These are phyloP conservation scores for Pseudogymnoascus sp. DNA, from an alignment of 2,329 filamentous ascomycete genomes.

Conservation along the genomic window DNA sequence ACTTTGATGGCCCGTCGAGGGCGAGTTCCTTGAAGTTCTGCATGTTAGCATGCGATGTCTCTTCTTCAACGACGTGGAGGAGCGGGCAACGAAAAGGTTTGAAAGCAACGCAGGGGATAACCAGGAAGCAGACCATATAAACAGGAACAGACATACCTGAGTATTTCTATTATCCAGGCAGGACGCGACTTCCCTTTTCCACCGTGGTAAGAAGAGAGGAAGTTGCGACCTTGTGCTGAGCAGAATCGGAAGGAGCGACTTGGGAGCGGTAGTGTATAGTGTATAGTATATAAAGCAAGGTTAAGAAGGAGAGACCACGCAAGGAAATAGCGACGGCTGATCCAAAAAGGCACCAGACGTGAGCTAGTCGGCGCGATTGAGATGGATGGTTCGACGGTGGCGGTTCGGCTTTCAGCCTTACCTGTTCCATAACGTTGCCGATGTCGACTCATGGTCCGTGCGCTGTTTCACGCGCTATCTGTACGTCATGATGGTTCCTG, in stretches of 20 bases:
- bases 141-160: slow-evolving; percentile 8
- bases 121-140: slow-evolving; percentile 6
- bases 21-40: neutral
- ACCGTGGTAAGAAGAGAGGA: slow-evolving; percentile 3
- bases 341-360: neutral
- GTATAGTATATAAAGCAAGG: neutral
- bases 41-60: neutral
- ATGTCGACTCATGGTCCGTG: neutral
- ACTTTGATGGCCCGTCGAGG: slow-evolving; percentile 8
- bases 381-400: slow-evolving; percentile 2
- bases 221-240: slow-evolving; percentile 4
- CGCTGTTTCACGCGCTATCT: neutral
- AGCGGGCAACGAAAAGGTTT: neutral
- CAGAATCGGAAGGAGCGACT: neutral
- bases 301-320: neutral
- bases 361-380: slow-evolving; percentile 8
- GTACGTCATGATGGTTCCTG: slow-evolving; percentile 1
- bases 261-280: neutral
- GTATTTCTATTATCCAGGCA: slow-evolving; percentile 8
- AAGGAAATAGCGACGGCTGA: neutral
- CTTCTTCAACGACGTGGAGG: neutral
- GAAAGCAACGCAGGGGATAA: slow-evolving; percentile 2
- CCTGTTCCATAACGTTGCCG: neutral
- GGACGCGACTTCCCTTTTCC: neutral
- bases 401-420: slow-evolving; percentile 4